Evolutionary conservation across 768 basidiomycete genomes (phyloP).

Genomic region (Podaxis sp.): DNA sequence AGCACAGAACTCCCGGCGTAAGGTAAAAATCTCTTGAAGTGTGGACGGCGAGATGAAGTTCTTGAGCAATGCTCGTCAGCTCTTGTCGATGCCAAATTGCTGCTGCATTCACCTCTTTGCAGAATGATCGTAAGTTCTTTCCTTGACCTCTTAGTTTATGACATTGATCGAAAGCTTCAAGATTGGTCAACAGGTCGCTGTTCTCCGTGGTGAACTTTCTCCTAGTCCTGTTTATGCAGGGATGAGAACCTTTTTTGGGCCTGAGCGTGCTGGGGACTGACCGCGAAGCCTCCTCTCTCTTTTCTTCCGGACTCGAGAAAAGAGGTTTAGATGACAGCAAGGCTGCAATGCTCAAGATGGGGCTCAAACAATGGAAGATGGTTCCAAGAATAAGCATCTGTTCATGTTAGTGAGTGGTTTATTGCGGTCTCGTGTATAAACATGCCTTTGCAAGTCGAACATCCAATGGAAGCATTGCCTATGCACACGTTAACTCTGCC

Average conservation of each 20-base stretch:
- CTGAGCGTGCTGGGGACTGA: constrained; percentile 33
- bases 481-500: neutral
- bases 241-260: neutral
- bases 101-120: constrained; percentile 53
- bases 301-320: constrained; percentile 79
- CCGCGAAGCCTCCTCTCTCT: constrained; percentile 76
- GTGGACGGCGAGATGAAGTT: constrained; percentile 80
- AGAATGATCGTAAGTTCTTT: constrained; percentile 59
- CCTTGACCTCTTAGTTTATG: constrained; percentile 47
- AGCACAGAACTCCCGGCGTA: constrained; percentile 75
- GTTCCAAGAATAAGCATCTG: constrained; percentile 87
- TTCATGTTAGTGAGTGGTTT: neutral
- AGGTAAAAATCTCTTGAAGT: constrained; percentile 72
- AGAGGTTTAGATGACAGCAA: constrained; percentile 85
- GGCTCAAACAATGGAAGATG: constrained; percentile 81
- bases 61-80: constrained; percentile 32
- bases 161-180: constrained; percentile 71
- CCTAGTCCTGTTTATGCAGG: constrained; percentile 53
- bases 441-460: constrained; percentile 79
- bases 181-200: constrained; percentile 85
- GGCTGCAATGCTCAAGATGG: constrained; percentile 79
- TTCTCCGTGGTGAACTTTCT: constrained; percentile 64
- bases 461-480: constrained; percentile 88
- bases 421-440: neutral
- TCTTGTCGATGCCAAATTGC: neutral